Conservation (phyloP, 2,329 filamentous ascomycete genomes). For the Exophiala alcalophila region DNA sequence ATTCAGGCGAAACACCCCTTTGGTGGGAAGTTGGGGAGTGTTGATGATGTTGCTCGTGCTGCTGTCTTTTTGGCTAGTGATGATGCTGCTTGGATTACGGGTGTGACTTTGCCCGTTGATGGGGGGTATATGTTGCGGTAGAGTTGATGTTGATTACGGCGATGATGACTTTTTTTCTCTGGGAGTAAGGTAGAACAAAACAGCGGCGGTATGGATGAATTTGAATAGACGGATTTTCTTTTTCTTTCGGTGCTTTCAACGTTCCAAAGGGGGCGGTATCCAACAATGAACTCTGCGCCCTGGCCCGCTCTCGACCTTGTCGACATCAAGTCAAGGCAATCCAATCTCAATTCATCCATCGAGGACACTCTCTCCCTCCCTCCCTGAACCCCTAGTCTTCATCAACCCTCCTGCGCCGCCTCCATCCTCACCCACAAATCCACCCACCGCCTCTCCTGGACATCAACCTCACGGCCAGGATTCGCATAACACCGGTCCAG, state of each 20-base stretch:
- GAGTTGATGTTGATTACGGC: too few relatives aligned
- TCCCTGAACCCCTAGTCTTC: neutral
- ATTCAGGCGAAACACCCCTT: slow-evolving; percentile 20
- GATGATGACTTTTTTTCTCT: too few relatives aligned
- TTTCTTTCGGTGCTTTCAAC: too few relatives aligned
- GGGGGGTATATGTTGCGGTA: slow-evolving; percentile 40
- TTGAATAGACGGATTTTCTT: too few relatives aligned
- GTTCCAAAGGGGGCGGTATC: too few relatives aligned
- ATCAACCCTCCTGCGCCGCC: slow-evolving; percentile 16
- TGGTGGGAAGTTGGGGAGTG: slow-evolving; percentile 12
- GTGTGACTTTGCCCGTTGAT: slow-evolving; percentile 46
- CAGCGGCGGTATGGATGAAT: too few relatives aligned
- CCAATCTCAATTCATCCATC: too few relatives aligned
- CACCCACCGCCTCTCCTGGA: slow-evolving; percentile 15
- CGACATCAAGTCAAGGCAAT: too few relatives aligned
- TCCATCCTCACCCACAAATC: slow-evolving; percentile 26
- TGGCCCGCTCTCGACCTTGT: too few relatives aligned
- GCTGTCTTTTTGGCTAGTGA: slow-evolving; percentile 49
- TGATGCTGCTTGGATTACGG: slow-evolving; percentile 48
- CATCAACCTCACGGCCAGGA: slow-evolving; percentile 11
- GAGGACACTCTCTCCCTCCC: neutral
- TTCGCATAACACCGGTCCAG: slow-evolving; percentile 14
- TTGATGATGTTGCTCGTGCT: slow-evolving; percentile 39
- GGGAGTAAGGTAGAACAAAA: too few relatives aligned
- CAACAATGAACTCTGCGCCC: too few relatives aligned